Evolutionary conservation across 495 filamentous ascomycete species (phyloP), one percentile per base, ranked within the genome.

Genomic region (Articulospora tetracladia): DNA sequence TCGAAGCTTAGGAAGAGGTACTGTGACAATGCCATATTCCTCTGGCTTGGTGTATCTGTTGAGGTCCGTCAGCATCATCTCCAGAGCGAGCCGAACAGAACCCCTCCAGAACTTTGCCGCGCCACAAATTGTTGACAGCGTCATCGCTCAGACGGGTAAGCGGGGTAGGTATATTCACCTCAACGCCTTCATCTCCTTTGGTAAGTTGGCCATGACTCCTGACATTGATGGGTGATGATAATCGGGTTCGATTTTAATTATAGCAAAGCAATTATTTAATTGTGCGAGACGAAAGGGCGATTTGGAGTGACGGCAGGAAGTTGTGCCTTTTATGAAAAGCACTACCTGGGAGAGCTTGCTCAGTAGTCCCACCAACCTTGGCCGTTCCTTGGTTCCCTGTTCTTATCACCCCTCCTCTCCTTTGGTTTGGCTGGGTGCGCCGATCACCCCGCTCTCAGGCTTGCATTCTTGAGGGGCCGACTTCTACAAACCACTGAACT

Each of bases 41-140:
- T 81, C 70, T 1, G 84, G 84, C 76, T 86, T 80, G 60, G 83
- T 77, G 70, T 88, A 86, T 66, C 83, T 87, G 68, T 54, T 10
- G 30, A 32, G n/a, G 26, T n/a, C 19, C 34, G 24, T 17, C 68
- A 34, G 41, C 61, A 25, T 27, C 20, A 6, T 24, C 20, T 50
- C 23, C 12, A 4, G 3, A 15, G 17, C 39, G 3, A 7, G n/a
- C n/a, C n/a, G n/a, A n/a, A n/a, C n/a, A n/a, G n/a, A n/a, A n/a
- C n/a, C n/a, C n/a, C n/a, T n/a, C n/a, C n/a, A n/a, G n/a, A n/a
- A n/a, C n/a, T n/a, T n/a, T n/a, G n/a, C n/a, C n/a, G n/a, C n/a
- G n/a, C n/a, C n/a, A n/a, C n/a, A n/a, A n/a, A n/a, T n/a, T 44
- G 15, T 44, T n/a, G 7, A 44, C 11, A 44, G 39, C 39, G 39